phyloP scores from a whole-genome alignment of 345 rosid genomes.

The Salix suchowensis region DNA sequence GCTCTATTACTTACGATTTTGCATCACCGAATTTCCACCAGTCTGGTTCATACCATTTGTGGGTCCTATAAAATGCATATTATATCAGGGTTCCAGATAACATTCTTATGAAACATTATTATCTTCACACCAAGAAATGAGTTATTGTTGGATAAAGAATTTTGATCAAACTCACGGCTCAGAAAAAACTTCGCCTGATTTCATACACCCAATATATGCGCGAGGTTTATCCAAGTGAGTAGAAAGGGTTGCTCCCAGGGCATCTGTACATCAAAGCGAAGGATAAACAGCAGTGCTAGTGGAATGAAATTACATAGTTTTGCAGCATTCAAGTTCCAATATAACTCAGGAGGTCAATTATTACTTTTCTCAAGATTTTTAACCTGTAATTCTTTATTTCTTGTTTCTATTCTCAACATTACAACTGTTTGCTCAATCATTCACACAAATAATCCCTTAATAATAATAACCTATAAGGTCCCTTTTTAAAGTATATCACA shows the following conservation, averaged over 20 bases:
- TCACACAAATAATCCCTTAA: neutral
- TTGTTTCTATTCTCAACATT: neutral
- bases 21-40: conserved; percentile 97
- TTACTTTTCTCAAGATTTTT: neutral
- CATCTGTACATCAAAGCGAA: conserved; percentile 38
- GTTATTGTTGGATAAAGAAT: neutral
- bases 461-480: neutral
- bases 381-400: neutral
- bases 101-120: neutral
- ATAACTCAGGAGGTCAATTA: neutral
- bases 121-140: neutral
- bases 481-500: neutral
- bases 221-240: conserved; percentile 55
- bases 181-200: conserved; percentile 70
- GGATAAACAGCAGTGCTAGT: neutral
- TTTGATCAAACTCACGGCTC: conserved; percentile 54
- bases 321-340: conserved; percentile 1
- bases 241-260: conserved; percentile 68
- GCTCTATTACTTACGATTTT: conserved; percentile 51
- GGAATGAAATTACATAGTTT: neutral
- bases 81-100: neutral
- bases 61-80: conserved; percentile 40
- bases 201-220: conserved; percentile 84
- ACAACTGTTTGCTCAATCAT: neutral
- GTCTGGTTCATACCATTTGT: conserved; percentile 73